phyloP scores from a whole-genome alignment of 768 basidiomycete genomes.

The Dioszegia aurantiaca region DNA sequence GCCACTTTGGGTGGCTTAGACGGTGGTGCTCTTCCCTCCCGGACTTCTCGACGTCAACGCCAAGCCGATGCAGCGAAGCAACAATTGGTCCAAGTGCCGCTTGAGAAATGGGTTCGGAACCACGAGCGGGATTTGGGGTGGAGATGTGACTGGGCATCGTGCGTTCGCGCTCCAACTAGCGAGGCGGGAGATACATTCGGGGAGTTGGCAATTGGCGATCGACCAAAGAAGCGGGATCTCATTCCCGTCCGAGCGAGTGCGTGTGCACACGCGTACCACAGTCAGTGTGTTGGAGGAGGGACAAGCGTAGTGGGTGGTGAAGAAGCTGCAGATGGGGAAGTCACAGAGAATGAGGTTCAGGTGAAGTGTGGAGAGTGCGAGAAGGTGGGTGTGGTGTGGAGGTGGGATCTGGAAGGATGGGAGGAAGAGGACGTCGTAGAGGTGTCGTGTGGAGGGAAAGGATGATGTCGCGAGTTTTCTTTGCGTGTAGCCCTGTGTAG shows the following conservation, averaged over 20 bases:
- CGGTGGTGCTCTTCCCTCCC: too few species aligned
- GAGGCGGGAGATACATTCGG: constrained; percentile 7
- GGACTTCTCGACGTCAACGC: not conserved
- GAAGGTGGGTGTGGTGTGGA: not conserved
- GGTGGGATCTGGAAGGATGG: constrained; percentile 8
- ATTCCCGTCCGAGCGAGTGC: not conserved
- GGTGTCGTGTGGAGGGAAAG: not conserved
- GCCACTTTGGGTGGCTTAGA: too few species aligned
- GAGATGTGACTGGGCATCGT: constrained; percentile 40
- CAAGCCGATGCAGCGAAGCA: constrained; percentile 3
- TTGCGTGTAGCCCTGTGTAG: too few species aligned
- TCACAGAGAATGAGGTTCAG: not conserved
- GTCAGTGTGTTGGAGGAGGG: not conserved
- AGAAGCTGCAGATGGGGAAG: not conserved
- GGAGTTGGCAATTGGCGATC: not conserved
- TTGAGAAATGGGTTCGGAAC: constrained; percentile 32
- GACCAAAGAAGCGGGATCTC: constrained; percentile 7
- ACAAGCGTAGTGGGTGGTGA: not conserved
- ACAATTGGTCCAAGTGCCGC: constrained; percentile 25
- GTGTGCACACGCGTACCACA: constrained; percentile 7
- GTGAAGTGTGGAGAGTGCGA: constrained; percentile 6
- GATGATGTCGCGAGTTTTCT: too few species aligned
- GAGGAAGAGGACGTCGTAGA: constrained; percentile 13
- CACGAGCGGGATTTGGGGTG: constrained; percentile 37
- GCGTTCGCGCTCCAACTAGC: constrained; percentile 22